Evolutionary conservation across 2,329 filamentous ascomycete species (phyloP), one percentile per base, ranked within the genome.

Genomic region (Davidsoniella eucalypti): DNA sequence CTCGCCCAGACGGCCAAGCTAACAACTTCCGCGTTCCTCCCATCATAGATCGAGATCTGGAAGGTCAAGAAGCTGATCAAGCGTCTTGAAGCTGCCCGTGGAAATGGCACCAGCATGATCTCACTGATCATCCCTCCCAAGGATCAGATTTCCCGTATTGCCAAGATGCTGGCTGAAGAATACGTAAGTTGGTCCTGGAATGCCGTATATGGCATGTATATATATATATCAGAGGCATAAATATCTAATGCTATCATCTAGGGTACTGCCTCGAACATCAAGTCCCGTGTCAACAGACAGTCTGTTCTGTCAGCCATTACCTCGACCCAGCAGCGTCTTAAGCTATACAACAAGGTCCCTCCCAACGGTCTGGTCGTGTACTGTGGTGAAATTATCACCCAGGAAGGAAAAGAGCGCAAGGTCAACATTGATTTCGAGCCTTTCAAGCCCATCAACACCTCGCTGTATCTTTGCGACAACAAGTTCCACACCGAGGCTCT

Each of bases 131-230:
- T 98, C 64, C 92, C 92, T 54, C 92, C 92, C 59, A 98, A 98
- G 79, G 88, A 95, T 68, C 92, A 98, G 71, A 78, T 98, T 56
- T 96, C 92, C 43, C 83, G 88, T 62, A 84, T 86, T 50, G 86
- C 92, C 54, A 96, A 96, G 78, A 98, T 98, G 92, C 84, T 98
- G 82, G 93, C 93, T 73, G 92, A 98, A 95, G 88, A 94, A 85
- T 94, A 92, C 65, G 86, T 92, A 76, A 58, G 84, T 70, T 42
- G 21, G 21, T 21, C 3, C 21, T 21, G 21, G 21, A 21, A 21
- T 21, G 21, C 21, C 4, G 21, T 5, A 21, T 21, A 21, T 21
- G 21, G 21, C 4, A 9, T 26, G 38, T 44, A 21, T 39, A n/a
- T n/a, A 16, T 9, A 21, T 39, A n/a, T n/a, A 16, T 9, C 18